Evolutionary conservation across 441 rosid species (phyloP).

Genomic region (Populus hybrid): DNA sequence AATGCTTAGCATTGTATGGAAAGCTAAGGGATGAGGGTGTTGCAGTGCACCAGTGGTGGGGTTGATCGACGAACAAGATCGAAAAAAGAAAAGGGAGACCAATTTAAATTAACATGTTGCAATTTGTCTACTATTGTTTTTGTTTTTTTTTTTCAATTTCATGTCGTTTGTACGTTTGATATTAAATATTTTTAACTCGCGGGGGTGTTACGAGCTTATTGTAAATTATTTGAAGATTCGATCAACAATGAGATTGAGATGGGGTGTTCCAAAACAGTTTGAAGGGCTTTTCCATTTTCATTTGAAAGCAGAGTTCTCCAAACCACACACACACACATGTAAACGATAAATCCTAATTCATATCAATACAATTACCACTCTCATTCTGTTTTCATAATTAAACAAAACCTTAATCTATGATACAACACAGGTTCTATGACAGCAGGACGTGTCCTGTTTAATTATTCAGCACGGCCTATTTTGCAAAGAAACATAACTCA

Average conservation of each 20-base stretch:
- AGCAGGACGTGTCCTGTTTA: slow-evolving; percentile 8
- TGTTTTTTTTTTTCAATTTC: neutral
- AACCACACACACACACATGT: too few species aligned
- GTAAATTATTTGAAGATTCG: neutral
- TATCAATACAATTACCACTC: neutral
- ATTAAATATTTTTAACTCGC: too few species aligned
- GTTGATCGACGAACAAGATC: slow-evolving; percentile 26
- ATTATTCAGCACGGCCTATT: neutral
- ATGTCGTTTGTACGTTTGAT: neutral
- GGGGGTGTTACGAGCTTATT: neutral
- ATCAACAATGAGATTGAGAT: neutral
- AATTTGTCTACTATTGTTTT: neutral
- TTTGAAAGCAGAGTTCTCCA: neutral
- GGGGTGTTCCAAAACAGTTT: neutral
- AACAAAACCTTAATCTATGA: neutral
- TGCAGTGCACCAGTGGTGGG: slow-evolving; percentile 92
- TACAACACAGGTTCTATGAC: neutral
- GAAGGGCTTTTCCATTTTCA: neutral
- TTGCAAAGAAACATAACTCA: neutral
- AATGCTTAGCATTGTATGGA: slow-evolving; percentile 73
- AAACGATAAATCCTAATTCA: neutral
- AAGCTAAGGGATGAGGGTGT: slow-evolving; percentile 67
- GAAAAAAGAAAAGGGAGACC: neutral
- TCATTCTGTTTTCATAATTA: neutral
- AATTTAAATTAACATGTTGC: neutral